A percentile compares a stretch with the other conserved stretches of the same genome.
Conservation (phyloP, 2,329 filamentous ascomycete species). For the Fusarium sororula region DNA sequence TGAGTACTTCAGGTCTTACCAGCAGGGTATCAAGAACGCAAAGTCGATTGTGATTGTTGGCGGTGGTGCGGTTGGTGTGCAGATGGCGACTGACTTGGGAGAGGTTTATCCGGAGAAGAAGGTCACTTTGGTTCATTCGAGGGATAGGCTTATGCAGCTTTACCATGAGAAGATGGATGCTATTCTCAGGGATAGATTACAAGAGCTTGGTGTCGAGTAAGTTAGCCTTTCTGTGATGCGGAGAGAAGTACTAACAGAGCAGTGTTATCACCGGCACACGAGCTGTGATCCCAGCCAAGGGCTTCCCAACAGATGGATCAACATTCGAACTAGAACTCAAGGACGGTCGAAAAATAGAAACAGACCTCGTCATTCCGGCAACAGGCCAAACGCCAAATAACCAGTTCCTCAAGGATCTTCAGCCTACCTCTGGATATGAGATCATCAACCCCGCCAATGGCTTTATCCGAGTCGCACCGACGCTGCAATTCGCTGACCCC, state of each 20-base stretch:
- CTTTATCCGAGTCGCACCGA: slow-evolving; percentile 35
- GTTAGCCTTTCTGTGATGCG: accelerated
- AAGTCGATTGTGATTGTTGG: slow-evolving; percentile 39
- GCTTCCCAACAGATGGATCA: slow-evolving; percentile 34
- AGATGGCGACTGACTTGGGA: slow-evolving; percentile 41
- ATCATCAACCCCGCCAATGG: slow-evolving; percentile 35
- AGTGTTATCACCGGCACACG: slow-evolving; percentile 38
- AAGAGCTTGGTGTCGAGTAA: slow-evolving; percentile 39
- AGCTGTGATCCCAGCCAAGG: slow-evolving; percentile 28
- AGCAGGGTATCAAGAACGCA: slow-evolving; percentile 30
- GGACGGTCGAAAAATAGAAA: slow-evolving; percentile 31
- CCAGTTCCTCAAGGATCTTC: slow-evolving; percentile 31
- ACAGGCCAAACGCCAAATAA: slow-evolving; percentile 42
- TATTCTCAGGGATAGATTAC: slow-evolving; percentile 28
- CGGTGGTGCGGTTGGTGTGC: slow-evolving; percentile 38
- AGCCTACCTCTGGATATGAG: neutral
- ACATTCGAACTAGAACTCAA: slow-evolving; percentile 33
- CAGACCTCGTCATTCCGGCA: slow-evolving; percentile 38
- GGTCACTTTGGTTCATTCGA: slow-evolving; percentile 36
- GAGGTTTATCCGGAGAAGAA: slow-evolving; percentile 39
- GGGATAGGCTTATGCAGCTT: slow-evolving; percentile 38
- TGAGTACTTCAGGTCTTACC: slow-evolving; percentile 36
- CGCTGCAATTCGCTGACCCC: slow-evolving; percentile 36
- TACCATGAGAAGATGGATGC: slow-evolving; percentile 40
- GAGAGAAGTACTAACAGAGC: accelerated